Conservation (phyloP, 257 asterid species). For the Anisodus acutangulus region DNA sequence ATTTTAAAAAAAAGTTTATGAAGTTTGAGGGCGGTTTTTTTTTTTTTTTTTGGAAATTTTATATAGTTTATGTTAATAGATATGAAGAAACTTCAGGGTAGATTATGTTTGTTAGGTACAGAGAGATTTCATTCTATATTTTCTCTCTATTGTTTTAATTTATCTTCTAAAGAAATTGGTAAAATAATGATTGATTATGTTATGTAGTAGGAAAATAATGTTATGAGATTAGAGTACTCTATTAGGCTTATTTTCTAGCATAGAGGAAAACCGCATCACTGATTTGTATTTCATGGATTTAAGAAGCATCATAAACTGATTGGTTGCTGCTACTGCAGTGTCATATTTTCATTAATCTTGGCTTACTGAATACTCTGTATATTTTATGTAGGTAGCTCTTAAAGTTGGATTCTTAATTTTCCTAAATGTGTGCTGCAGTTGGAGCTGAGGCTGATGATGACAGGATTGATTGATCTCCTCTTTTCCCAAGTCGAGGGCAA, state of each 20-base stretch:
- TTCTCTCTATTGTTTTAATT: neutral
- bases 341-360: too few relatives aligned
- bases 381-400: neutral
- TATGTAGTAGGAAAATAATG: too few relatives aligned
- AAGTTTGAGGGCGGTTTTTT: neutral
- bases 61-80: neutral
- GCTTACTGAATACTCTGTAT: neutral
- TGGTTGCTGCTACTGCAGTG: neutral
- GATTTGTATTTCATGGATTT: neutral
- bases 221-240: neutral
- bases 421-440: neutral
- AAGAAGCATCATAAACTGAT: neutral
- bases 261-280: neutral
- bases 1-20: neutral
- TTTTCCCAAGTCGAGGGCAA: constrained; percentile 49
- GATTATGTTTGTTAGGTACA: neutral
- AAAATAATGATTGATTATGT: neutral
- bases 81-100: too few relatives aligned
- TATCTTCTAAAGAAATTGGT: neutral
- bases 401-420: neutral
- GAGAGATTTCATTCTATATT: neutral
- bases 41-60: neutral
- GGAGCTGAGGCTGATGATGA: constrained; percentile 49
- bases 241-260: neutral
- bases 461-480: constrained; percentile 39